phyloP scores from a whole-genome alignment of 148 eudicot genomes.

The Arctostaphylos glauca region DNA sequence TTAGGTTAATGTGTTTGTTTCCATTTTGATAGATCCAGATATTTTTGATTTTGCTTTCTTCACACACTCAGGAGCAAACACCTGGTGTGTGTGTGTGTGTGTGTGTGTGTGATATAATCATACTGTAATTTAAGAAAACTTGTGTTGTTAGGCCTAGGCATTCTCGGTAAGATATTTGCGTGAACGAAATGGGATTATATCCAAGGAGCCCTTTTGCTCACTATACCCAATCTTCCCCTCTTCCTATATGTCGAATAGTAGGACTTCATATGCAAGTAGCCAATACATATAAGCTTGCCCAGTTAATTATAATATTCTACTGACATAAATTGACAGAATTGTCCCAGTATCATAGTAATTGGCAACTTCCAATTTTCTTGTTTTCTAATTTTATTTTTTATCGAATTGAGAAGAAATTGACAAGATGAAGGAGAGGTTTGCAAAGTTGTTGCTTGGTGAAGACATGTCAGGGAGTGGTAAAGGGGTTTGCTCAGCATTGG shows the following conservation, averaged over 20 bases:
- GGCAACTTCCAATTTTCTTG: slow-evolving; percentile 1
- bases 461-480: slow-evolving; percentile 99
- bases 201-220: too few species aligned
- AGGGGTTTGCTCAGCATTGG: slow-evolving; percentile 82
- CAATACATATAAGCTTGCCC: too few species aligned
- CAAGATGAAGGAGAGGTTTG: slow-evolving; percentile 94
- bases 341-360: background rate
- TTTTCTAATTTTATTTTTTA: background rate
- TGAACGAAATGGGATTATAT: too few species aligned
- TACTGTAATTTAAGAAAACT: background rate
- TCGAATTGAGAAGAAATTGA: slow-evolving; percentile 52
- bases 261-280: too few species aligned
- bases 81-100: background rate
- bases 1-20: background rate
- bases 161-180: too few species aligned
- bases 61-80: background rate
- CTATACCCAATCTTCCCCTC: too few species aligned
- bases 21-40: background rate
- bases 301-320: too few species aligned
- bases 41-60: background rate
- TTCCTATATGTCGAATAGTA: too few species aligned
- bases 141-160: background rate
- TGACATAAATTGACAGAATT: too few species aligned
- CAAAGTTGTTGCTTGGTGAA: slow-evolving; percentile 87
- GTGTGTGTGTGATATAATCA: background rate